Percentiles rank a stretch among this genome's conserved stretches.
These are phyloP conservation scores for Macrophomina phaseolina DNA, from an alignment of 2,329 filamentous ascomycete species.

Conservation along the genomic window DNA sequence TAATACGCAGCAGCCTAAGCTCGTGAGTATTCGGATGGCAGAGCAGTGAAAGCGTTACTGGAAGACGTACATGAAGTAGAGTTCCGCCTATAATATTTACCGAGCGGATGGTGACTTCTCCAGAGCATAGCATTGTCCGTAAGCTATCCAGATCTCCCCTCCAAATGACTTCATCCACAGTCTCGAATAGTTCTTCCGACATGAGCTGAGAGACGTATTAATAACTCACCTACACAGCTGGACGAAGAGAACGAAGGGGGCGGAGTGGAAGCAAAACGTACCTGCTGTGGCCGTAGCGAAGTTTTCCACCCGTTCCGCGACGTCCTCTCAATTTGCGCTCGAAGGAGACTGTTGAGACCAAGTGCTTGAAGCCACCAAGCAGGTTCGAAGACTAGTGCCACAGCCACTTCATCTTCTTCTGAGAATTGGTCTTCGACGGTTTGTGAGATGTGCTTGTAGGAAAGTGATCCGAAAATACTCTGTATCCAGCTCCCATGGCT, in stretches of 20 bases:
- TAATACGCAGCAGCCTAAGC: neutral
- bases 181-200: accelerated
- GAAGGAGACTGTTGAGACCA: neutral
- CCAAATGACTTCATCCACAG: accelerated
- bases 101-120: neutral
- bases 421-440: no score
- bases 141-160: neutral
- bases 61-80: neutral
- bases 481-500: neutral
- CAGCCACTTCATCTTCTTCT: neutral
- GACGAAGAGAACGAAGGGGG: neutral
- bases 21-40: neutral
- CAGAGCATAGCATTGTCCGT: neutral
- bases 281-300: neutral
- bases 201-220: neutral
- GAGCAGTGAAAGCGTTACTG: neutral
- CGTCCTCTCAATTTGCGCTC: neutral
- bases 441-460: neutral
- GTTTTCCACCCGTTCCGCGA: neutral
- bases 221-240: neutral
- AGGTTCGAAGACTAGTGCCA: neutral
- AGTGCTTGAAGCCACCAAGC: constrained; percentile 5
- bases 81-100: accelerated
- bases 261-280: neutral
- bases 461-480: neutral